phyloP scores from a whole-genome alignment of 768 basidiomycete genomes.

The Leccinum subtestaceum region DNA sequence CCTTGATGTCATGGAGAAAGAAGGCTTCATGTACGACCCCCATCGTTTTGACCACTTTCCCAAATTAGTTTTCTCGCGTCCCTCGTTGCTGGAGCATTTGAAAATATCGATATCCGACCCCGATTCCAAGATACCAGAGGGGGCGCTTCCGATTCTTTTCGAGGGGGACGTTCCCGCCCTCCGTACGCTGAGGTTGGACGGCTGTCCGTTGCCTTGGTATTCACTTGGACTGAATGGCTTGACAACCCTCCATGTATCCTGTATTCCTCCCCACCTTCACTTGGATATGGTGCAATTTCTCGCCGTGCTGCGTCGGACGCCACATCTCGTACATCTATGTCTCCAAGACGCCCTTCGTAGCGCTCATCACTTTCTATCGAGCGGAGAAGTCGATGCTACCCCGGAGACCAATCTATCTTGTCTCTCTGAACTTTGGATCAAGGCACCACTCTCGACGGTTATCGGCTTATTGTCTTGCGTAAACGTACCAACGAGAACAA shows the following conservation, averaged over 20 bases:
- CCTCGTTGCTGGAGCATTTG: not conserved
- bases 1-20: not conserved
- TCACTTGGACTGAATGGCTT: constrained; percentile 20
- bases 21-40: not conserved
- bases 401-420: not conserved
- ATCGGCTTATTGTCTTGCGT: constrained; percentile 5
- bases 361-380: not conserved
- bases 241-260: constrained; percentile 33
- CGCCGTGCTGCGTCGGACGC: constrained; percentile 33
- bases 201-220: not conserved
- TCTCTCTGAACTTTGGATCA: constrained; percentile 7
- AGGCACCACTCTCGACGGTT: constrained; percentile 8
- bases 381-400: not conserved
- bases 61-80: not conserved
- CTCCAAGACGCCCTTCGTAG: constrained; percentile 31
- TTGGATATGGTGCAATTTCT: constrained; percentile 32
- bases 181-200: not conserved
- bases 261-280: constrained; percentile 18
- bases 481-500: not conserved
- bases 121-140: not conserved
- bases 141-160: not conserved
- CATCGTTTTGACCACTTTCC: not conserved
- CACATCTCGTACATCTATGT: constrained; percentile 31
- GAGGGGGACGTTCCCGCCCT: constrained; percentile 1
- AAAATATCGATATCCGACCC: not conserved